Evolutionary conservation across 176 grass and related monocot genomes (phyloP), one percentile per base, ranked within the genome.

Genomic region (Carex kokanica): DNA sequence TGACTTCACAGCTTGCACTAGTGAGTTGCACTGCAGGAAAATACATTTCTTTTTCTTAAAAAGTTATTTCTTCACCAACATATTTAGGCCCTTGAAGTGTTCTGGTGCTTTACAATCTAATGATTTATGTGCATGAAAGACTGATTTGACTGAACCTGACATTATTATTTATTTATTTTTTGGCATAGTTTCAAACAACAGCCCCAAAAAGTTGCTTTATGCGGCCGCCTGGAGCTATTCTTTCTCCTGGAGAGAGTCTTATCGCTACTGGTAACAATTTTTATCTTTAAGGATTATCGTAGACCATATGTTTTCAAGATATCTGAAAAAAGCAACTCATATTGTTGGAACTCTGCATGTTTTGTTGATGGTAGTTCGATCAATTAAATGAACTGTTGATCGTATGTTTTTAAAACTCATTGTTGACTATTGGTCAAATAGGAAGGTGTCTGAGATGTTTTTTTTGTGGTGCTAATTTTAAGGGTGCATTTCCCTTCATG

Each of bases 141-240:
- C 4, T 77, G 23, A 55, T 78, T 32, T 54, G 51, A 56, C 49
- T 29, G 2, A 56, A 32, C 18, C 24, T 83, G 20, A 23, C 67
- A 57, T 73, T 86, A 56, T 72, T 64, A 5, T 45, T 61, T 62
- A 41, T 34, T 45, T 61, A 61, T 55, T 34, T 90, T 85, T 80
- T 62, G 72, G 67, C 87, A 64, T 81, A 99, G 96, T 99, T 99
- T 81, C 96, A 99, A 99, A 99, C 96, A 85, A 99, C 96, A 85
- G 91, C 93, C 25, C 96, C 93, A 16, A 99, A 95, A 83, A 95
- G 96, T 86, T 99, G 93, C 75, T 99, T 99, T 56, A 99, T 99
- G 96, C 89, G 96, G 58, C 96, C 96, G 54, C 96, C 96, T 63
- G 93, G 96, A 77, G 93, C 90, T n/a, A 78, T 99, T 87, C 96